Base-by-base conservation (phyloP, 2,329 filamentous ascomycete genomes). In the Amauroascus verrucosus region DNA sequence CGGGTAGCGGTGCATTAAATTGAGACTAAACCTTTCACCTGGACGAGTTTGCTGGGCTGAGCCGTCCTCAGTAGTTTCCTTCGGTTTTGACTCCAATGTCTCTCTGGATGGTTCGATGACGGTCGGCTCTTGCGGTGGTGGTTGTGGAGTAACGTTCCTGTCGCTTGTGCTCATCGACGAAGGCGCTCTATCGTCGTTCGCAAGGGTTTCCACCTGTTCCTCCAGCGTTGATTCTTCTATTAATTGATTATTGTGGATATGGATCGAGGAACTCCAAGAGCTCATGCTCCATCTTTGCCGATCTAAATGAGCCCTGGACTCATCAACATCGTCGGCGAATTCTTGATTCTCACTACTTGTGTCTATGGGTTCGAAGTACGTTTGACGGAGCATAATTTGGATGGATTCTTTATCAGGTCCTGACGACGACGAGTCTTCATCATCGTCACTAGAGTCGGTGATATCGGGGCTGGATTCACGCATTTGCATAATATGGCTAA, bases 371-470 rank as follows among this genome's bases (percentile, higher is more conserved):
- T 68, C 67, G 35, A 70, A 69, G n/a, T 70, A 65, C 1, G 75
- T 73, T 28, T 71, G 68, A 22, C 72, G 67, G 38, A 80, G 68
- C 71, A 80, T 75, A 45, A 81, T 78, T 40, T 76, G 74, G 52
- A 81, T 77, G 3, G 77, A 79, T 57, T 78, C 77, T 54, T 71
- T 46, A 58, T 58, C 37, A 51, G 58, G 22, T 35, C 55, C 48
- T 50, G 54, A 33, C 53, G 51, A 40, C 30, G 37, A 49, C 6
- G 46, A 38, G 14, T 65, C 66, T 37, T 69, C 68, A 1, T 62
- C 61, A 45, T 70, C 67, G 22, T 70, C 69, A 26, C 68, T 67
- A 3, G 70, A 70, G 20, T 68, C 57, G 37, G 62, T 66, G 40
- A 67, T 65, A 54, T 65, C 67, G 8, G 73, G 69, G 48, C 70